These are phyloP conservation scores for Starmerella khaoyaiensis DNA, from an alignment of 805 yeast genomes.

Conservation along the genomic window DNA sequence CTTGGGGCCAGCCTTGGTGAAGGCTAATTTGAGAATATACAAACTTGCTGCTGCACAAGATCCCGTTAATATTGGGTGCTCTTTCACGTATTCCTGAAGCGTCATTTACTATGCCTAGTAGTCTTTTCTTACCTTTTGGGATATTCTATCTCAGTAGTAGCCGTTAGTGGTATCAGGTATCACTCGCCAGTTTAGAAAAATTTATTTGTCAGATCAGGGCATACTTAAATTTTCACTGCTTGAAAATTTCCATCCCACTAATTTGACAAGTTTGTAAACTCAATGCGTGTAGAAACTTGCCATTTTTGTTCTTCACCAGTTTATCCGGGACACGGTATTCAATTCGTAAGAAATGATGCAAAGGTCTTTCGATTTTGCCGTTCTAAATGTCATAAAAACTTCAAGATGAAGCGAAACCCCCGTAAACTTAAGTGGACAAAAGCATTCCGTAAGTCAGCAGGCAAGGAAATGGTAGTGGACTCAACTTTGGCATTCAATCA, in stretches of 20 bases:
- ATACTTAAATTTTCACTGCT: not conserved
- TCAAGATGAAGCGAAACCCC: constrained; percentile 97
- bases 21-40: constrained; percentile 22
- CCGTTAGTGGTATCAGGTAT: not conserved
- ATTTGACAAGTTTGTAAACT: not conserved
- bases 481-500: constrained; percentile 92
- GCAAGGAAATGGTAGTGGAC: constrained; percentile 95
- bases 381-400: constrained; percentile 93
- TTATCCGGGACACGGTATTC: constrained; percentile 87
- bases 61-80: constrained; percentile 66
- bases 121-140: too few relatives aligned
- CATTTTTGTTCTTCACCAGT: constrained; percentile 97
- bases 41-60: constrained; percentile 51
- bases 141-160: not conserved
- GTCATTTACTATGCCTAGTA: constrained; percentile 10
- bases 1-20: constrained; percentile 40
- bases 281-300: constrained; percentile 44
- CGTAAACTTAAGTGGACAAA: constrained; percentile 97
- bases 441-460: constrained; percentile 98
- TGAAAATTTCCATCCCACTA: not conserved
- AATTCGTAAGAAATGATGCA: constrained; percentile 96
- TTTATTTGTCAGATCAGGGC: not conserved
- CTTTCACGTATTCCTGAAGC: constrained; percentile 24
- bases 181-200: constrained; percentile 1
- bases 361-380: constrained; percentile 96